Percentiles rank a stretch among this genome's conserved stretches.
phyloP scores from a whole-genome alignment of 176 grass and related monocot genomes.

The Aegilops longissima region DNA sequence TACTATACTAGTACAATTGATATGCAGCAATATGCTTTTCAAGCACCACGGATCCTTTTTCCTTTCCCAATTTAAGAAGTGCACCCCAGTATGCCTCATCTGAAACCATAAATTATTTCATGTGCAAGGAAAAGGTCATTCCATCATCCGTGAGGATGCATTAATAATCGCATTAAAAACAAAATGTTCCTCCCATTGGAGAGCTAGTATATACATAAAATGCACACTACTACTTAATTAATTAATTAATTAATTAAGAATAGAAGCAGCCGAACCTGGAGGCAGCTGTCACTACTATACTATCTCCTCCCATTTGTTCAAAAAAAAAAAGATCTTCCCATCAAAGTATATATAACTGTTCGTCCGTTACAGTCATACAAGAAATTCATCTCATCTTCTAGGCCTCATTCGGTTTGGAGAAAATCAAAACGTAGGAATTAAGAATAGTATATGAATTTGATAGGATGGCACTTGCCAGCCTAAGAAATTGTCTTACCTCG shows the following conservation, averaged over 20 bases:
- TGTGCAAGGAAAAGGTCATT: neutral
- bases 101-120: neutral
- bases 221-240: too few relatives aligned
- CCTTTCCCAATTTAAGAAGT: neutral
- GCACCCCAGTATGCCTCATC: too few relatives aligned
- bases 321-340: too few relatives aligned
- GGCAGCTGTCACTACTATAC: neutral
- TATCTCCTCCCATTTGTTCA: neutral
- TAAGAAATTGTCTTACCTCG: too few relatives aligned
- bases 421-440: too few relatives aligned
- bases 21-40: neutral
- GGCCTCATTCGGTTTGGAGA: too few relatives aligned
- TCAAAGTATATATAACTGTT: constrained; percentile 24
- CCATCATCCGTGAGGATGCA: neutral
- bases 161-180: neutral
- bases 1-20: neutral
- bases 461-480: too few relatives aligned
- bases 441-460: too few relatives aligned
- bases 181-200: neutral
- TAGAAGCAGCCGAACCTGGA: neutral
- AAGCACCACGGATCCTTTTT: neutral
- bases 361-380: neutral
- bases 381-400: neutral
- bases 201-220: neutral
- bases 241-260: neutral